Evolutionary conservation across 371 early-diverging fungal genomes (phyloP).

Genomic region (Mucor lusitanicus): DNA sequence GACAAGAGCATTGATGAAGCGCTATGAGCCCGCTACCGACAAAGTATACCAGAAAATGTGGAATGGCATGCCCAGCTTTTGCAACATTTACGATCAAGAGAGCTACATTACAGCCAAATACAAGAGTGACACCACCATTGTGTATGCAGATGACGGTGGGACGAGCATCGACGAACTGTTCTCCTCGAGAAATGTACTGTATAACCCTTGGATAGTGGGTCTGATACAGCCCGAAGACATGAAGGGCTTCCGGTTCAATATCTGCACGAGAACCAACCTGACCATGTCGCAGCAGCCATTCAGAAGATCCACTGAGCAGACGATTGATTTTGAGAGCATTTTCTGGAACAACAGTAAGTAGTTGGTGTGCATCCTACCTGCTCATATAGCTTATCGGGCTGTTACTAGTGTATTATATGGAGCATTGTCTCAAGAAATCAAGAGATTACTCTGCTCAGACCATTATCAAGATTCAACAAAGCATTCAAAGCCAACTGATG

Average conservation of each 20-base stretch:
- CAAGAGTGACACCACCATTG: constrained; percentile 39
- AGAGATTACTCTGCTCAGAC: constrained; percentile 13
- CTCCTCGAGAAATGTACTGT: neutral
- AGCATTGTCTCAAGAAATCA: constrained; percentile 22
- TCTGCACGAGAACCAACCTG: constrained; percentile 21
- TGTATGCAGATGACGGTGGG: constrained; percentile 37
- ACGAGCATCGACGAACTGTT: constrained; percentile 8
- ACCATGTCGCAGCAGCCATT: neutral
- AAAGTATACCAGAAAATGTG: constrained; percentile 28
- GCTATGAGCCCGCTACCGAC: constrained; percentile 21
- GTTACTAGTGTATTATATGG: constrained; percentile 17
- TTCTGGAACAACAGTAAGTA: constrained; percentile 52
- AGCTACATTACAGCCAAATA: constrained; percentile 30
- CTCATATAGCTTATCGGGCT: neutral
- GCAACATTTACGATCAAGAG: constrained; percentile 24
- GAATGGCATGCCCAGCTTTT: constrained; percentile 23
- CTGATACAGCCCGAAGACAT: constrained; percentile 39
- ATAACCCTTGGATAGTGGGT: constrained; percentile 43
- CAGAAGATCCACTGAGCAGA: neutral
- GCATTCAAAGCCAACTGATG: neutral
- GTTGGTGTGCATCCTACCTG: neutral
- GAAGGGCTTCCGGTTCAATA: constrained; percentile 40
- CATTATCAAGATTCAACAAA: constrained; percentile 6
- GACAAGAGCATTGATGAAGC: constrained; percentile 31
- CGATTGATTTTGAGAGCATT: constrained; percentile 41